Base-by-base conservation (phyloP, 208 protist species). In the Lotmaria passim region DNA sequence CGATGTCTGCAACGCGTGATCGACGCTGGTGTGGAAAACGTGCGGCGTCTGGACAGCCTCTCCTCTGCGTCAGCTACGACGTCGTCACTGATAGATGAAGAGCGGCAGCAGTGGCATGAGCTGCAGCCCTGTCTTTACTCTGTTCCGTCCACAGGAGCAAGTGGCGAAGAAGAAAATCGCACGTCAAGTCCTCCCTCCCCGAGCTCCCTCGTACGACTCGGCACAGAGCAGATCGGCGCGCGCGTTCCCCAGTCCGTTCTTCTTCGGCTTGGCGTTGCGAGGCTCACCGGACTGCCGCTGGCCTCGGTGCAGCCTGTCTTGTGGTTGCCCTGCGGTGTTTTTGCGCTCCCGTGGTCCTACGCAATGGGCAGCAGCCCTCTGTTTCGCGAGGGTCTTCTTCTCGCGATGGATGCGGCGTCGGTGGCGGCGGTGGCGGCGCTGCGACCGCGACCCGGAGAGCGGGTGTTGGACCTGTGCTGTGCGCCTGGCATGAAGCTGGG, bases 401-500 rank as follows among this genome's bases (percentile, higher is more conserved):
- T 86, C 6, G 79, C 82, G 19, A 96, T 97, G 90, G 93, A 97
- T 52, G 90, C 88, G 0, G 87, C 88, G 7, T 97, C 93, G 3
- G 69, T 93, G 46, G 89, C 91, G 1, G 87, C 90, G 2, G 89
- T 97, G 15, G 78, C 90, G 31, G 89, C 91, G 11, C 82, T 97
- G 31, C 75, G 68, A 3, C 84, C 89, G 14, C 75, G 67, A 0
- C 3, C 24, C 0, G 89, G 86, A 0, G 91, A 97, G 14, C 34
- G 70, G 33, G 84, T 95, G 24, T 78, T 94, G 65, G 93, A 97
- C 59, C 48, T 95, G 15, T 97, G 93, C 75, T 95, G 90, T 55
- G 77, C 91, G 0, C 93, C 93, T 7, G 93, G 91, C 2, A 93
- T 94, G 89, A 97, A 97, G 58, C 69, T 95, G 23, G 65, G 77